These are phyloP conservation scores for Coemansia sp. DNA, from an alignment of 192 early-diverging fungal genomes.

Conservation along the genomic window DNA sequence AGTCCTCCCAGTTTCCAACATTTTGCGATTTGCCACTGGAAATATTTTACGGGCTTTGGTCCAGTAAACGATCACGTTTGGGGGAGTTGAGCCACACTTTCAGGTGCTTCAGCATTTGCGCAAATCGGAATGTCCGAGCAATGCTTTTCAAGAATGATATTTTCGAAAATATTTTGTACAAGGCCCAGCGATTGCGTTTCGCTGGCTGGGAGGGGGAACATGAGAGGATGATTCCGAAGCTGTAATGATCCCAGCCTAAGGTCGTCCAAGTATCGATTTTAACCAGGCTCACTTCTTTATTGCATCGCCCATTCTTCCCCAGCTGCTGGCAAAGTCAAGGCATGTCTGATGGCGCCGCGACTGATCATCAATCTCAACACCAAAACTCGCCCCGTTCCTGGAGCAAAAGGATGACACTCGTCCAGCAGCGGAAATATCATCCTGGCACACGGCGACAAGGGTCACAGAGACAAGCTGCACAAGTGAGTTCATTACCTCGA, in stretches of 20 bases:
- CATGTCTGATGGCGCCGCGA: conserved; percentile 40
- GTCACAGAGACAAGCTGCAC: conserved; percentile 26
- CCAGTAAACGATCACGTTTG: no score
- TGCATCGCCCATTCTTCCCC: conserved; percentile 32
- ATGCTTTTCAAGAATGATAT: no score
- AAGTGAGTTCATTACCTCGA: conserved; percentile 44
- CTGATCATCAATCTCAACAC: conserved; percentile 38
- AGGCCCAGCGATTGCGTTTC: no score
- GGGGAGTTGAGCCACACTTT: not conserved
- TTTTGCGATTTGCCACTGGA: no score
- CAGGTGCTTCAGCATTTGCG: not conserved
- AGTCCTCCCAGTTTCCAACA: no score
- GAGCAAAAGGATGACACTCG: conserved; percentile 35
- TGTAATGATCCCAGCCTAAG: no score
- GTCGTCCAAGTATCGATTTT: no score
- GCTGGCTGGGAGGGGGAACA: no score
- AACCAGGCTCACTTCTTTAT: conserved; percentile 11
- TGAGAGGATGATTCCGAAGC: no score
- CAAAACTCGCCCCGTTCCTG: conserved; percentile 37
- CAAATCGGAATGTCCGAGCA: no score
- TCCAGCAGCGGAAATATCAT: conserved; percentile 21
- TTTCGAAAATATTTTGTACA: no score
- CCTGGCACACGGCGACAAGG: conserved; percentile 38
- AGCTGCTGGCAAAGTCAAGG: conserved; percentile 44
- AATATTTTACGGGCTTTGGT: no score